A percentile compares a stretch with the other conserved stretches of the same genome.
phyloP scores from a whole-genome alignment of 2,329 filamentous ascomycete genomes.

The Aureobasidium sp. region DNA sequence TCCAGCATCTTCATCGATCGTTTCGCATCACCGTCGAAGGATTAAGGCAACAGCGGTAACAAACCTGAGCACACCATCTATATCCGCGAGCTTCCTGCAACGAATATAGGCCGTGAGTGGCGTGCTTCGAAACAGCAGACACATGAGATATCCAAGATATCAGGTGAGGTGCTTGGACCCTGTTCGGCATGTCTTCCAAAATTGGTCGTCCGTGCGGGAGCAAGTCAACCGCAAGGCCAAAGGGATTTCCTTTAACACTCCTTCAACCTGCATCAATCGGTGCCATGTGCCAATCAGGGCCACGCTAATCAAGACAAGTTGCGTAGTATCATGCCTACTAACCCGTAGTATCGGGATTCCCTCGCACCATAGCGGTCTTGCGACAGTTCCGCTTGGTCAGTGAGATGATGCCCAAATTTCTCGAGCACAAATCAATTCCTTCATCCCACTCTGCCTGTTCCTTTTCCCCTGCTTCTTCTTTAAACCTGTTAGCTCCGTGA shows the following conservation, averaged over 20 bases:
- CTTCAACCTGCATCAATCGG: not conserved
- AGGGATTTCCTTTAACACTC: not conserved
- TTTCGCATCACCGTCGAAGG: not conserved
- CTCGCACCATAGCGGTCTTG: not conserved
- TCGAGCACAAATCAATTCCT: conserved; percentile 2
- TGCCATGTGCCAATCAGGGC: conserved; percentile 1
- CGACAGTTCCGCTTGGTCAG: not conserved
- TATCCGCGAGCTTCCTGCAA: not conserved
- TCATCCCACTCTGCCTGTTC: not conserved
- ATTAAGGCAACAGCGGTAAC: not conserved
- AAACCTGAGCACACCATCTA: not conserved
- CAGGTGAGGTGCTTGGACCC: conserved; percentile 9
- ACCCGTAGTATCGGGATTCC: not conserved
- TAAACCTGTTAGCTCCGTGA: not conserved
- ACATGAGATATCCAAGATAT: not conserved
- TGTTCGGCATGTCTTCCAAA: not conserved
- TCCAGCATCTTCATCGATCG: not conserved
- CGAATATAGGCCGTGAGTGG: not conserved
- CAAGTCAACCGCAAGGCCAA: not conserved
- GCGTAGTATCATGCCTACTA: not conserved
- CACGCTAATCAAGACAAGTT: not conserved
- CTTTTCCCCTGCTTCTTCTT: not conserved
- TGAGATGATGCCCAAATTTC: not conserved
- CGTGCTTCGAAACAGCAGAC: not conserved
- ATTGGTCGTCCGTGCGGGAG: not conserved